Percentiles rank a stretch among this genome's conserved stretches.
Evolutionary conservation across 441 rosid species (phyloP).

Genomic region (Syzygium syzygioides): DNA sequence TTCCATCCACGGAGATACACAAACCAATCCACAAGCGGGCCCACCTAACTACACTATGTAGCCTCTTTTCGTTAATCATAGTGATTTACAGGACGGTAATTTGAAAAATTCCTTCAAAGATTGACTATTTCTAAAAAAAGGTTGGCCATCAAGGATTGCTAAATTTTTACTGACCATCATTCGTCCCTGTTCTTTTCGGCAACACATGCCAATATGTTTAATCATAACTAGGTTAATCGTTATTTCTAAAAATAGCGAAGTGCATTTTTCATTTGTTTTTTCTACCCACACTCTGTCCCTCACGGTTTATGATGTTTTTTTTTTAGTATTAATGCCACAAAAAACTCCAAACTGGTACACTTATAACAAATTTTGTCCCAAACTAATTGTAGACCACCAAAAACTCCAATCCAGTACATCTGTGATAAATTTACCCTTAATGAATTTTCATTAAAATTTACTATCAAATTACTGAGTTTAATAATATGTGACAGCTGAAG

Average conservation of each 20-base stretch:
- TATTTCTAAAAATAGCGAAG: not conserved
- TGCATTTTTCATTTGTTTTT: not conserved
- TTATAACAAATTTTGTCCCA: no score
- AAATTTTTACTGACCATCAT: not conserved
- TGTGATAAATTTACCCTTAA: no score
- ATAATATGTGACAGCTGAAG: no score
- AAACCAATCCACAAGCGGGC: not conserved
- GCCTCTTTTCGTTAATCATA: not conserved
- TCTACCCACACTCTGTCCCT: not conserved
- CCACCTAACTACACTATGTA: not conserved
- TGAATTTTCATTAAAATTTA: no score
- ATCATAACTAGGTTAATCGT: not conserved
- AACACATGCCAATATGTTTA: not conserved
- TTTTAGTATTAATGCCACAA: no score
- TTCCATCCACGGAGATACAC: not conserved
- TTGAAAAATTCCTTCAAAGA: not conserved
- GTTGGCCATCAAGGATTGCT: not conserved
- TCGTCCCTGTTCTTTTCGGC: not conserved
- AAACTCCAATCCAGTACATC: no score
- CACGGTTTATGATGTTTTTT: not conserved
- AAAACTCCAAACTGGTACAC: no score
- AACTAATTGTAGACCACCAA: no score
- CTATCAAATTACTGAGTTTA: no score
- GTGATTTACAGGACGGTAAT: not conserved
- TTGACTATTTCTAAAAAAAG: not conserved